Evolutionary conservation across 1,284 basidiomycete species (phyloP), one percentile per base, ranked within the genome.

Genomic region (Cryptococcus floricola): DNA sequence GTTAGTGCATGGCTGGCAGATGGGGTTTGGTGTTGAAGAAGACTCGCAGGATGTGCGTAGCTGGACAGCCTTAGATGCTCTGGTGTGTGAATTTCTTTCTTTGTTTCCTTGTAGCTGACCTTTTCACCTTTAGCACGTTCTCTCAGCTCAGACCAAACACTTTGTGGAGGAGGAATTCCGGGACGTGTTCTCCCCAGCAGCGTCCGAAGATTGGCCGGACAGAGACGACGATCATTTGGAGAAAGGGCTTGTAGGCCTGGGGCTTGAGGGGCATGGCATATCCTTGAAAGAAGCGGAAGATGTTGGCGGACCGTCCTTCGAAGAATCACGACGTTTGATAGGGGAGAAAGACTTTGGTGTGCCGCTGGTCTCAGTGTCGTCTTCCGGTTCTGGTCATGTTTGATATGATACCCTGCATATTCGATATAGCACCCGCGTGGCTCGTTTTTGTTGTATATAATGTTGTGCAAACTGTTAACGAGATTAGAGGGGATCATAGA

Each of bases 151-250:
- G 50, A 70, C 71, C 2, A 52, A 58, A 12, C 10, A 66, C 9
- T 58, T 73, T 38, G 63, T 75, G 19, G 71, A 75, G 46, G 62
- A 68, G 19, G 73, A 73, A 52, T 68, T 71, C 48, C 45, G 54
- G 4, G 61, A 67, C 39, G 42, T 72, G 4, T 73, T 73, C 59
- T 60, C 60, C 25, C 69, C 70, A 28, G n/a, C 49, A 9, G 48
- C 45, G 4, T 18, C 51, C 2, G 37, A 28, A 18, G 50, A 38
- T 28, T 52, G 23, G 48, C 8, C n/a, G 12, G 42, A 52, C 18
- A 19, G 2, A 25, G 18, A n/a, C 50, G 18, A 28, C 19, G 14
- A 14, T 39, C 31, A 42, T 18, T 8, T n/a, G 27, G 49, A 41
- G 41, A 52, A 38, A 44, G n/a, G 42, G 7, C 8, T n/a, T 27